These are phyloP conservation scores for Epichloe scottii DNA, from an alignment of 2,329 filamentous ascomycete species.

Conservation along the genomic window DNA sequence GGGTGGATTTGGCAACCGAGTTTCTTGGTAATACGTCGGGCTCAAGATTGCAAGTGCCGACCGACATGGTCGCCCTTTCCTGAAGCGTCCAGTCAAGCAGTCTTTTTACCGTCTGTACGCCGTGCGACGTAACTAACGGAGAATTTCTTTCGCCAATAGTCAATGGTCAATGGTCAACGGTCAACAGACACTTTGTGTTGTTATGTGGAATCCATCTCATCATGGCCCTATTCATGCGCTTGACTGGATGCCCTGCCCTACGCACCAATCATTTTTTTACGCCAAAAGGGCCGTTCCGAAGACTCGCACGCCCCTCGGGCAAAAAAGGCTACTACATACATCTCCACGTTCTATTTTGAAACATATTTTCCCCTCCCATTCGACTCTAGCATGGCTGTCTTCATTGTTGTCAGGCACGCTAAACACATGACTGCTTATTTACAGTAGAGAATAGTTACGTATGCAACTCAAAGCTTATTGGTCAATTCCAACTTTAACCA, in stretches of 20 bases:
- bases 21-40: too few relatives aligned
- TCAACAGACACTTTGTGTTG: too few relatives aligned
- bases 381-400: conserved; percentile 1
- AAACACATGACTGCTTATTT: too few relatives aligned
- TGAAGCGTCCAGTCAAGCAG: background rate
- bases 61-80: background rate
- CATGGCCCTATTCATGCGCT: background rate
- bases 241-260: background rate
- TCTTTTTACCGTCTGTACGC: too few relatives aligned
- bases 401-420: background rate
- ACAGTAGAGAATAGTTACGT: too few relatives aligned
- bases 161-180: too few relatives aligned
- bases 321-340: background rate
- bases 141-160: too few relatives aligned
- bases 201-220: background rate
- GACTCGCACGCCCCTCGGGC: conserved; percentile 1
- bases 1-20: background rate
- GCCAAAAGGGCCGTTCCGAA: background rate
- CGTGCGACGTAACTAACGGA: too few relatives aligned
- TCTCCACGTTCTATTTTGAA: conserved; percentile 7
- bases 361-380: background rate
- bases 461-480: background rate
- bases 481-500: background rate
- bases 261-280: background rate
- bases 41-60: background rate